Conservation (phyloP, 1,284 basidiomycete genomes). For the Tremellales sp. region DNA sequence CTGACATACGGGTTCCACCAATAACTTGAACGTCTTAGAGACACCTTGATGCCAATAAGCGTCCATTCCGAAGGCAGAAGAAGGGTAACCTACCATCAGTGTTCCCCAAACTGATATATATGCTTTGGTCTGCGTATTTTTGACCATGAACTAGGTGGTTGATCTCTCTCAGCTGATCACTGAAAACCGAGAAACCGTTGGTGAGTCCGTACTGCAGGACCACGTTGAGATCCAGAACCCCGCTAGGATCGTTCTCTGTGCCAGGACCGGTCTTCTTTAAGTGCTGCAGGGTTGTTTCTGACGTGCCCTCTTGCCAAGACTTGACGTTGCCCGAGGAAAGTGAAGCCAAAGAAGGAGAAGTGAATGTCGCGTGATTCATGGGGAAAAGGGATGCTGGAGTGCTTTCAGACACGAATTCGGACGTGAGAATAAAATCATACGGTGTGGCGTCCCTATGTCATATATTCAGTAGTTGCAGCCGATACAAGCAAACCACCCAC, state of each 20-base stretch:
- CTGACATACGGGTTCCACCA: constrained; percentile 37
- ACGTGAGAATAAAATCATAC: constrained; percentile 4
- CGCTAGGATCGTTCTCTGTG: constrained; percentile 29
- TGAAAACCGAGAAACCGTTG: constrained; percentile 45
- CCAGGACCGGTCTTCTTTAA: constrained; percentile 35
- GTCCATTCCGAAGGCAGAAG: not conserved
- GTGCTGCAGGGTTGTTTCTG: constrained; percentile 40
- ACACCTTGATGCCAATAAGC: constrained; percentile 46
- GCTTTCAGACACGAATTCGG: constrained; percentile 35
- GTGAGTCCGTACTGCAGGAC: constrained; percentile 49
- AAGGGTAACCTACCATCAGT: constrained; percentile 14
- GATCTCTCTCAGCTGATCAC: constrained; percentile 44
- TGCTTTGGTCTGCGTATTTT: constrained; percentile 40
- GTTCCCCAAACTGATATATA: constrained; percentile 48
- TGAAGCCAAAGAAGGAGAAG: constrained; percentile 42
- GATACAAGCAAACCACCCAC: constrained; percentile 24
- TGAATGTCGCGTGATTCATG: constrained; percentile 46
- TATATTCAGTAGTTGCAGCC: not conserved
- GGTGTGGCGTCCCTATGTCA: constrained; percentile 28
- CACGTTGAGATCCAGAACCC: constrained; percentile 43
- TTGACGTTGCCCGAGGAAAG: constrained; percentile 20
- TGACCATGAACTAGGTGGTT: constrained; percentile 45
- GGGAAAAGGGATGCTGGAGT: constrained; percentile 47
- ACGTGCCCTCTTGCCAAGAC: constrained; percentile 37
- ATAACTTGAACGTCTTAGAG: constrained; percentile 51